phyloP scores from a whole-genome alignment of 2,329 filamentous ascomycete species.

The Nemania sp. region DNA sequence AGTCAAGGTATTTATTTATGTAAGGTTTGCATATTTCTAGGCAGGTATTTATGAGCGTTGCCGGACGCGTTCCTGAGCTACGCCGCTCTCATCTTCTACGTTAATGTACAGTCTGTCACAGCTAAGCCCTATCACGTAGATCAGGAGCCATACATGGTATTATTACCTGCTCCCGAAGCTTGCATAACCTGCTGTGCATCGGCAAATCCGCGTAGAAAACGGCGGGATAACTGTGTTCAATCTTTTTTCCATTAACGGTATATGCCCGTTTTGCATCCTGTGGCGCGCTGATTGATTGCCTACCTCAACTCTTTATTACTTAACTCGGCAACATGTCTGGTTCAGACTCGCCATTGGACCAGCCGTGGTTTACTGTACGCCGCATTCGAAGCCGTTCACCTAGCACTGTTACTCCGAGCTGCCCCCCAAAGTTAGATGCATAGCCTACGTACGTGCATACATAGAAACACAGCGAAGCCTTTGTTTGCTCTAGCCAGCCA shows the following conservation, averaged over 20 bases:
- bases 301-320: neutral
- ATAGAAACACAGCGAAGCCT: no score
- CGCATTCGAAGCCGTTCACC: no score
- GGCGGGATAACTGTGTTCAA: neutral
- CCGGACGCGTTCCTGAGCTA: conserved; percentile 6
- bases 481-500: no score
- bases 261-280: neutral
- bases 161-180: neutral
- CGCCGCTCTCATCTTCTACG: conserved; percentile 2
- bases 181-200: neutral
- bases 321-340: neutral
- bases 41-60: neutral
- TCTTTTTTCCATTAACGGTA: neutral
- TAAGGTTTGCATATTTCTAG: neutral
- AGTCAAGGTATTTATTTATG: no score
- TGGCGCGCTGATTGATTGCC: neutral
- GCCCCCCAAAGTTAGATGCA: no score
- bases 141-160: neutral
- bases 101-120: neutral
- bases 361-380: no score
- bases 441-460: no score
- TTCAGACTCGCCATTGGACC: neutral
- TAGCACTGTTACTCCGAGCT: no score
- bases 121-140: neutral
- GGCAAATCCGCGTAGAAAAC: neutral